A percentile compares a stretch with the other conserved stretches of the same genome.
These are phyloP conservation scores for Chiua sp. DNA, from an alignment of 1,284 basidiomycete species.

Conservation along the genomic window DNA sequence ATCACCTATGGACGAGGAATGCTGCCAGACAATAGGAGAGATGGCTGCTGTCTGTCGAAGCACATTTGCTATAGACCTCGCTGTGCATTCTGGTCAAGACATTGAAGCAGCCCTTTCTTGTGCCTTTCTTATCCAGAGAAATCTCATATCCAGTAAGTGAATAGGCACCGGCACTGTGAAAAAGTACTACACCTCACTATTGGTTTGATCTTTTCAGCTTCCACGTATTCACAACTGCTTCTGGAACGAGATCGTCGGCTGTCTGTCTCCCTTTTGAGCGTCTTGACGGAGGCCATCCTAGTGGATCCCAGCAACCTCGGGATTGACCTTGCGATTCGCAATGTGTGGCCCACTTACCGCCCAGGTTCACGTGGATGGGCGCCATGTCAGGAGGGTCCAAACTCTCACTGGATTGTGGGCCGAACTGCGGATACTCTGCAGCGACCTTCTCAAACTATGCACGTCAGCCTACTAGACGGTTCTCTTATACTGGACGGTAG, in stretches of 20 bases:
- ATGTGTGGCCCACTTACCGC: slow-evolving; percentile 32
- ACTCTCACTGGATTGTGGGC: slow-evolving; percentile 2
- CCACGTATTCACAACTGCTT: slow-evolving; percentile 2
- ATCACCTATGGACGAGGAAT: slow-evolving; percentile 18
- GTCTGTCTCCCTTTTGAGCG: slow-evolving; percentile 26
- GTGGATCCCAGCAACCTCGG: slow-evolving; percentile 13
- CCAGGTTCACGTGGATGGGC: neutral
- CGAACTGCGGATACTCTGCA: neutral
- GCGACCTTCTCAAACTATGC: neutral
- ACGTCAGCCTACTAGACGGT: slow-evolving; percentile 6
- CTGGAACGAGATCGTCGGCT: slow-evolving; percentile 30
- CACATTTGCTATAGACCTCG: slow-evolving; percentile 43
- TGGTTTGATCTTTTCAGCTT: too few species aligned
- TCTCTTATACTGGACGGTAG: slow-evolving; percentile 33
- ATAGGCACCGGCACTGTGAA: too few species aligned
- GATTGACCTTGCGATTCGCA: slow-evolving; percentile 41
- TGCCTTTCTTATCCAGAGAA: slow-evolving; percentile 30
- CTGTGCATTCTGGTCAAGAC: slow-evolving; percentile 28
- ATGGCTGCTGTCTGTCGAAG: slow-evolving; percentile 44
- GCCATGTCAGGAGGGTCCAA: neutral
- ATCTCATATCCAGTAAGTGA: too few species aligned
- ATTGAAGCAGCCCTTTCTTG: slow-evolving; percentile 41
- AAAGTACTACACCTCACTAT: too few species aligned
- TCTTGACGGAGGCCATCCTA: too few species aligned
- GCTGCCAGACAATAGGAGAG: slow-evolving; percentile 33